Conservation (phyloP, 306 rosid genomes). For the Quercus dentata region DNA sequence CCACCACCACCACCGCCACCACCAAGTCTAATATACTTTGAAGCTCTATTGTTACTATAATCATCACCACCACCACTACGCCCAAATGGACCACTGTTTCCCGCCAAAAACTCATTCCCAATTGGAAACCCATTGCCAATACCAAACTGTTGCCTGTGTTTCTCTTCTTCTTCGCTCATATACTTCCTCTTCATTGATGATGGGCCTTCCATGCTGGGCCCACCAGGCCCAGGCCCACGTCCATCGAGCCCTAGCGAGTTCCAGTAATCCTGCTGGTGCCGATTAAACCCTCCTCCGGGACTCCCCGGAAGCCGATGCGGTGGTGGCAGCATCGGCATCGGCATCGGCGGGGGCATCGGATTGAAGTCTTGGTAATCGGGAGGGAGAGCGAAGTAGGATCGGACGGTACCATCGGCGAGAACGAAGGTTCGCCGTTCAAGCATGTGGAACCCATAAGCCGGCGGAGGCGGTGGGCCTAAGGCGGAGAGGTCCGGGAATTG, state of each 20-base stretch:
- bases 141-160: conserved; percentile 55
- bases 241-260: conserved; percentile 52
- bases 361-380: conserved; percentile 74
- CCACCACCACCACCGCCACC: conserved; percentile 33
- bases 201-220: conserved; percentile 29
- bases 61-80: conserved; percentile 37
- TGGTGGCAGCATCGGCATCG: conserved; percentile 5
- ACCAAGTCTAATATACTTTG: conserved; percentile 54
- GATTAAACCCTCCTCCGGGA: conserved; percentile 26
- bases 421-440: conserved; percentile 88
- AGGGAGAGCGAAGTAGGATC: conserved; percentile 91
- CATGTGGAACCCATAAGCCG: conserved; percentile 94
- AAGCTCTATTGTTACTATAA: conserved; percentile 27
- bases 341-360: conserved; percentile 5
- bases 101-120: conserved; percentile 38
- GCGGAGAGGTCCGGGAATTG: conserved; percentile 53
- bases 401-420: conserved; percentile 87
- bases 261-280: conserved; percentile 58
- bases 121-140: conserved; percentile 44
- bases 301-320: conserved; percentile 23
- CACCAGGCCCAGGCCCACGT: conserved; percentile 29
- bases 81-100: conserved; percentile 47
- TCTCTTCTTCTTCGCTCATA: conserved; percentile 38
- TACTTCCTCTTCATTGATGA: conserved; percentile 60
- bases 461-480: conserved; percentile 78